These are phyloP conservation scores for Aspergillus sojae DNA, from an alignment of 2,329 filamentous ascomycete species.

Conservation along the genomic window DNA sequence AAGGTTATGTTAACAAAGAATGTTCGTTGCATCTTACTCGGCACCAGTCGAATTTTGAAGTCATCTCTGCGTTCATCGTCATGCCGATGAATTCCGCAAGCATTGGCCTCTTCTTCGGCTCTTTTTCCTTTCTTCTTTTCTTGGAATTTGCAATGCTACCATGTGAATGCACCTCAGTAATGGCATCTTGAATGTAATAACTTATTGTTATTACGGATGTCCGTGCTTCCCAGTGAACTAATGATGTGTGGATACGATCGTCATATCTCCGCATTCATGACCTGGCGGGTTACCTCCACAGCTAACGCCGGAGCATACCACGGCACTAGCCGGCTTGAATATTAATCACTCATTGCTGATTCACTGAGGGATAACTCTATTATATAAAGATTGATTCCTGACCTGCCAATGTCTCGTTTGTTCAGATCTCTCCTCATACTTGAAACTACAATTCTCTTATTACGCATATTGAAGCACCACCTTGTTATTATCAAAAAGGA, in stretches of 20 bases:
- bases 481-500: not conserved
- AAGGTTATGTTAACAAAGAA: not conserved
- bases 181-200: not conserved
- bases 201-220: not conserved
- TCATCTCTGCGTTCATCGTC: not conserved
- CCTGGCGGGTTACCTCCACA: conserved; percentile 9
- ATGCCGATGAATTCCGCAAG: not conserved
- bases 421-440: not conserved
- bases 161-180: not conserved
- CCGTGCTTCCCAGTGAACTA: not conserved
- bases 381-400: not conserved
- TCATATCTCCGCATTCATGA: not conserved
- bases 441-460: not conserved
- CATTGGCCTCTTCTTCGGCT: not conserved
- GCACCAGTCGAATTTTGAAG: not conserved
- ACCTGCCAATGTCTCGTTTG: not conserved
- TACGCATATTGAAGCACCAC: not conserved
- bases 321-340: not conserved
- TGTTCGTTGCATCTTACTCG: too few species aligned
- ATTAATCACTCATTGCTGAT: not conserved
- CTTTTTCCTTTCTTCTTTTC: not conserved
- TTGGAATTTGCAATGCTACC: not conserved
- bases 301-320: not conserved
- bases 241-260: not conserved
- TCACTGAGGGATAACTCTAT: not conserved